A percentile compares a stretch with the other conserved stretches of the same genome.
These are phyloP conservation scores for Talaromyces atroroseus DNA, from an alignment of 2,329 filamentous ascomycete species.

Conservation along the genomic window DNA sequence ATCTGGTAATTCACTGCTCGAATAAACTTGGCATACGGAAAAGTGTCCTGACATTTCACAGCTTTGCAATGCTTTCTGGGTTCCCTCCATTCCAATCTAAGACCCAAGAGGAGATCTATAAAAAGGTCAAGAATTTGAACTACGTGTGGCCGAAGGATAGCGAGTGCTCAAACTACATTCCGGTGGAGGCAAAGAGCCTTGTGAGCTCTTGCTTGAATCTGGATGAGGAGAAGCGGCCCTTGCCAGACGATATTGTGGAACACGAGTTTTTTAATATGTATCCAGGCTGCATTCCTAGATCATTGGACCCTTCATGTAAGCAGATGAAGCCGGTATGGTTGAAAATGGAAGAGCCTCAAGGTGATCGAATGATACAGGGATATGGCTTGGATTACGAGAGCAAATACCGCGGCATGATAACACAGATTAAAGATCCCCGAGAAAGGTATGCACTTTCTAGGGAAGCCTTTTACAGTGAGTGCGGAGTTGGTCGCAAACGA, in stretches of 20 bases:
- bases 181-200: slow-evolving; percentile 45
- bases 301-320: slow-evolving; percentile 36
- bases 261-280: slow-evolving; percentile 49
- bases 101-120: slow-evolving; percentile 49
- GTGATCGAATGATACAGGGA: slow-evolving; percentile 40
- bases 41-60: slow-evolving; percentile 28
- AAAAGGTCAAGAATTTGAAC: slow-evolving; percentile 43
- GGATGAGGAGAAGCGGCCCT: slow-evolving; percentile 44
- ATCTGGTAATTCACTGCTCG: slow-evolving; percentile 64
- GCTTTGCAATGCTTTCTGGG: slow-evolving; percentile 93
- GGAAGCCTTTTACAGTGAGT: slow-evolving; percentile 40
- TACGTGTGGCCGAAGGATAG: slow-evolving; percentile 46
- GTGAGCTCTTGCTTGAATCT: slow-evolving; percentile 45
- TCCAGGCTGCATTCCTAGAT: slow-evolving; percentile 41
- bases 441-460: slow-evolving; percentile 37
- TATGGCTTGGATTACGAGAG: slow-evolving; percentile 41
- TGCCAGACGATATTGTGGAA: slow-evolving; percentile 46
- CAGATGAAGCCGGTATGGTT: slow-evolving; percentile 40
- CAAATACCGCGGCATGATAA: slow-evolving; percentile 31
- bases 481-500: slow-evolving; percentile 40
- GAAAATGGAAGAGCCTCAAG: slow-evolving; percentile 38
- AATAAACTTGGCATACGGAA: not conserved
- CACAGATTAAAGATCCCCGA: slow-evolving; percentile 31
- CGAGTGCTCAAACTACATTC: slow-evolving; percentile 41
- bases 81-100: slow-evolving; percentile 91